phyloP scores from a whole-genome alignment of 768 basidiomycete species.

The Pleurotus djamor region DNA sequence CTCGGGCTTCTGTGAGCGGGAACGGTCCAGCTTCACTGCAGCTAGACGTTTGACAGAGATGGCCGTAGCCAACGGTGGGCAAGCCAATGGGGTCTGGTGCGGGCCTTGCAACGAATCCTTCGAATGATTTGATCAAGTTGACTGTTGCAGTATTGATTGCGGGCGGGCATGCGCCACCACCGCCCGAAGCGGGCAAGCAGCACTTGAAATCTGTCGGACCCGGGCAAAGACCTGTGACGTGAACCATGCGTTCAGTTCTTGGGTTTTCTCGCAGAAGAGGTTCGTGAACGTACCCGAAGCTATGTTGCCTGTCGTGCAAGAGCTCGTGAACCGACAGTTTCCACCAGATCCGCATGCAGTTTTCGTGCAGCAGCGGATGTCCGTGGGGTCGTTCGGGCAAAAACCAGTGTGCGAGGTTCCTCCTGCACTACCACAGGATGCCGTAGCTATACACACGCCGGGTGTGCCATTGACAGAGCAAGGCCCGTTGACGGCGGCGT shows the following conservation, averaged over 20 bases:
- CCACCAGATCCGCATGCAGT: slow-evolving; percentile 7
- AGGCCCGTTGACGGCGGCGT: slow-evolving; percentile 10
- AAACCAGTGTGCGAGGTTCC: slow-evolving; percentile 6
- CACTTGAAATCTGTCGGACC: slow-evolving; percentile 23
- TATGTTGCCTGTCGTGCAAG: slow-evolving; percentile 11
- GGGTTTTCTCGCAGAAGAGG: too few species aligned
- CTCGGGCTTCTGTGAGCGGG: slow-evolving; percentile 26
- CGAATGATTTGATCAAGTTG: slow-evolving; percentile 25
- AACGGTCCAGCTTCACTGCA: slow-evolving; percentile 31
- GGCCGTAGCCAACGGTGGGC: slow-evolving; percentile 33
- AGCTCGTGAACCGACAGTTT: slow-evolving; percentile 8
- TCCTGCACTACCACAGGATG: slow-evolving; percentile 3
- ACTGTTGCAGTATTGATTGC: slow-evolving; percentile 26
- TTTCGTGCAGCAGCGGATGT: slow-evolving; percentile 13
- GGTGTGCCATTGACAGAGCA: slow-evolving; percentile 4
- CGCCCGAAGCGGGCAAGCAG: slow-evolving; percentile 15
- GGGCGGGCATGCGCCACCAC: slow-evolving; percentile 11
- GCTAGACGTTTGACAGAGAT: slow-evolving; percentile 24
- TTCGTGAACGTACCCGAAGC: slow-evolving; percentile 14
- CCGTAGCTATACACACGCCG: slow-evolving; percentile 10
- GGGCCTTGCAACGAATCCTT: slow-evolving; percentile 31
- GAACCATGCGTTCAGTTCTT: background rate
- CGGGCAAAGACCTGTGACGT: slow-evolving; percentile 21
- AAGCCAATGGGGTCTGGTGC: slow-evolving; percentile 32
- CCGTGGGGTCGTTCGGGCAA: slow-evolving; percentile 9